A percentile compares a stretch with the other conserved stretches of the same genome.
Conservation (phyloP, 345 rosid species). For the Eucalyptus grandis region DNA sequence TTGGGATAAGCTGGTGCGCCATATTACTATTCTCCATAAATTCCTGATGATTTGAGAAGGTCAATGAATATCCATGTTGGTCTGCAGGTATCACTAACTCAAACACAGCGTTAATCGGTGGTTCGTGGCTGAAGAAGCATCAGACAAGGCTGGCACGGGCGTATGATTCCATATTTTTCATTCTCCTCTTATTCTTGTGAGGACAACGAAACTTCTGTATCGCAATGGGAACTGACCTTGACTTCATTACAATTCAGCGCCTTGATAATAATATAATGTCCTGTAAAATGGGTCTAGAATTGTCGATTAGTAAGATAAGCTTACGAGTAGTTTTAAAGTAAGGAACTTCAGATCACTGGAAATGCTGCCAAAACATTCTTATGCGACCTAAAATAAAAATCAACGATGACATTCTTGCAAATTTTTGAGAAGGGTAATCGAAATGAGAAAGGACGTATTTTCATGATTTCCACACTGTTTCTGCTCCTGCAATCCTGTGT, state of each 20-base stretch:
- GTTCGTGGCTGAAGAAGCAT: background rate
- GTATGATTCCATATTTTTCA: background rate
- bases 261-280: background rate
- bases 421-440: background rate
- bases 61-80: background rate
- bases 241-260: background rate
- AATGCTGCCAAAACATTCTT: background rate
- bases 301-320: background rate
- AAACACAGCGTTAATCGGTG: background rate
- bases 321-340: background rate
- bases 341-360: background rate
- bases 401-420: background rate
- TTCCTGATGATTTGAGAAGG: background rate
- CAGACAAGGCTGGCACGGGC: background rate
- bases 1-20: slow-evolving; percentile 57
- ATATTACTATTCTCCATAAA: background rate
- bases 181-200: background rate
- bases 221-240: background rate
- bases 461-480: background rate
- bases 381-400: background rate
- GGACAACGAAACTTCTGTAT: background rate
- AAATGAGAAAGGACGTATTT: background rate
- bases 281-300: background rate
- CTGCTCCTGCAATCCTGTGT: background rate
- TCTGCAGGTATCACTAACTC: background rate